These are phyloP conservation scores for Phaeolepiota aurea DNA, from an alignment of 768 basidiomycete species.

Conservation along the genomic window DNA sequence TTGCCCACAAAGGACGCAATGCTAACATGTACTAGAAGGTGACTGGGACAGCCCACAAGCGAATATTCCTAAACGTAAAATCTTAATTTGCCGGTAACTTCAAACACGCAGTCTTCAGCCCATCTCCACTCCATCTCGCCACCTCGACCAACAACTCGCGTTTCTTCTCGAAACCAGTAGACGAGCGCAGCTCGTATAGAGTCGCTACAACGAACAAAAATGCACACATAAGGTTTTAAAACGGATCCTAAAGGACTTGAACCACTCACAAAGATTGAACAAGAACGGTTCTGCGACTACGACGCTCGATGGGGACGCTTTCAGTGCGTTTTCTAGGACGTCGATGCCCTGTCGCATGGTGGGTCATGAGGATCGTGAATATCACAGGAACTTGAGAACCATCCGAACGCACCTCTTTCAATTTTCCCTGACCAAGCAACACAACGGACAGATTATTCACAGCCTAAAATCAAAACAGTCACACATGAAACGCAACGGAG, in stretches of 20 bases:
- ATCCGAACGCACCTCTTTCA: constrained; percentile 49
- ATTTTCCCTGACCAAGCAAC: constrained; percentile 58
- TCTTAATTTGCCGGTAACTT: constrained; percentile 62
- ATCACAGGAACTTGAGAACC: no score
- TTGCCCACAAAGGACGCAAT: no score
- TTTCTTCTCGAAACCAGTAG: constrained; percentile 68
- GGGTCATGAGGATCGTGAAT: no score
- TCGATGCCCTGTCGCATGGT: constrained; percentile 56
- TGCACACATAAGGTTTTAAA: neutral
- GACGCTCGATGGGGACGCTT: constrained; percentile 58
- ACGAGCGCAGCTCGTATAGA: constrained; percentile 73
- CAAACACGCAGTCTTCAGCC: constrained; percentile 64
- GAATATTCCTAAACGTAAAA: no score
- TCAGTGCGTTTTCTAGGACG: constrained; percentile 55
- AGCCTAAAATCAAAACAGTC: constrained; percentile 34
- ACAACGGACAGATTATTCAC: constrained; percentile 74
- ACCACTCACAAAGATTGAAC: constrained; percentile 70
- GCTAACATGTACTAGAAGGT: no score
- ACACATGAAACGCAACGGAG: neutral
- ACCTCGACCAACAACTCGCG: constrained; percentile 66
- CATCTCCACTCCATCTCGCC: constrained; percentile 83
- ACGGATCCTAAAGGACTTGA: neutral
- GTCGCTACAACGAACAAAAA: constrained; percentile 42
- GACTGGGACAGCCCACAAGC: no score
- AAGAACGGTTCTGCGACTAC: constrained; percentile 77